Evolutionary conservation across 441 rosid species (phyloP), one percentile per base, ranked within the genome.

Genomic region (Erysimum pusillum): DNA sequence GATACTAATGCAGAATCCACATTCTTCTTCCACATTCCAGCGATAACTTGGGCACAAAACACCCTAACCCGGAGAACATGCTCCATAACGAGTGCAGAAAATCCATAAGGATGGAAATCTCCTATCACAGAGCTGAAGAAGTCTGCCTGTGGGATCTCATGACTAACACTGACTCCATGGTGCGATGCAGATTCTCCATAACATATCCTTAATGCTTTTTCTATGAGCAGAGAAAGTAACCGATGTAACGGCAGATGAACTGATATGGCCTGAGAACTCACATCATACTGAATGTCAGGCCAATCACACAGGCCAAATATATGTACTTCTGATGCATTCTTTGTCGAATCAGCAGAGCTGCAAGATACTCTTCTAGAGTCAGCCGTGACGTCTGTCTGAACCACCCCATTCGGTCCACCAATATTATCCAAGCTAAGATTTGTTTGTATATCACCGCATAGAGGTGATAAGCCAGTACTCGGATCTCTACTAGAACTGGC

Each of bases 11-110:
- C 94, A 81, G 89, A 79, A 79, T 96, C 98, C 54, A 89, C 97
- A 81, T 96, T 94, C 91, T 84, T 96, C 78, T 83, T 90, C 99
- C 99, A 96, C 98, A 94, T 92, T 82, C 98, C 98, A 79, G 98
- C 94, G 72, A 80, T 88, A 80, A 96, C 93, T 77, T 96, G 88
- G 34, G 99, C 91, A 85, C 94, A 92, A 71, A 96, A 96, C 34
- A 89, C 99, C 89, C 98, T 90, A 74, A 87, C 84, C 63, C 93
- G 96, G 61, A 96, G 79, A 68, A 96, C 95, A 85, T 94, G 96
- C 86, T 94, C 99, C 98, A 94, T 92, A 71, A 88, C 74, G 72
- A 86, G 87, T 14, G 93, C 96, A 61, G 98, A 86, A 87, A 96
- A 94, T 65, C 98, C 98, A 66, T 8, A 51, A 13, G 97, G 94